These are phyloP conservation scores for Entomophthora muscae DNA, from an alignment of 371 early-diverging fungal species.

Conservation along the genomic window DNA sequence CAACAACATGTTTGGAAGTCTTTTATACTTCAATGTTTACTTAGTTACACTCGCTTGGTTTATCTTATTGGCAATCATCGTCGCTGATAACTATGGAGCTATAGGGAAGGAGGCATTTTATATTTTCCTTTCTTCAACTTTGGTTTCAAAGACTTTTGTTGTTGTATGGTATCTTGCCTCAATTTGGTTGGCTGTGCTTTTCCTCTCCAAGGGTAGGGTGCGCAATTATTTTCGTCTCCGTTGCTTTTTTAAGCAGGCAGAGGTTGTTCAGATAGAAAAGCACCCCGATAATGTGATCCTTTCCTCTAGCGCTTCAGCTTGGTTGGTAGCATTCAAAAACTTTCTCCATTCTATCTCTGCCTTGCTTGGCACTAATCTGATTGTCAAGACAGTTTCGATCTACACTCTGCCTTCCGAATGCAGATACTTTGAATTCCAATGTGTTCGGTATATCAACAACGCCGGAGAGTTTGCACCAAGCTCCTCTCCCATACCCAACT, in stretches of 20 bases:
- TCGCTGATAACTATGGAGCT: slow-evolving; percentile 46
- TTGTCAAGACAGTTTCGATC: slow-evolving; percentile 21
- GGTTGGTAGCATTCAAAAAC: slow-evolving; percentile 15
- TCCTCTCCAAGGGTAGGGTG: slow-evolving; percentile 19
- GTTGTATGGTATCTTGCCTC: slow-evolving; percentile 47
- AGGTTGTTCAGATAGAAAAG: slow-evolving; percentile 41
- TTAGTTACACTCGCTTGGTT: slow-evolving; percentile 37
- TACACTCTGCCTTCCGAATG: slow-evolving; percentile 22
- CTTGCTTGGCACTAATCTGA: slow-evolving; percentile 16
- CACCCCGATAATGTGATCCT: slow-evolving; percentile 26
- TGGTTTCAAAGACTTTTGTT: slow-evolving; percentile 37
- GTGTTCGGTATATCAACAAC: slow-evolving; percentile 40
- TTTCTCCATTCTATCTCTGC: slow-evolving; percentile 15
- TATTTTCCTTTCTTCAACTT: slow-evolving; percentile 30
- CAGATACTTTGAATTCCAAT: slow-evolving; percentile 50
- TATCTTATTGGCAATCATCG: slow-evolving; percentile 41
- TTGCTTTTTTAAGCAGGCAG: slow-evolving; percentile 23
- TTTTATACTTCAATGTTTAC: slow-evolving; percentile 28
- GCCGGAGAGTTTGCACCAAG: slow-evolving; percentile 30
- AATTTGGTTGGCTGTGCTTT: slow-evolving; percentile 35
- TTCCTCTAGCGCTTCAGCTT: slow-evolving; percentile 23
- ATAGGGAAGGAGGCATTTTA: slow-evolving; percentile 17
- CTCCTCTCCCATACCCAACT: slow-evolving; percentile 31
- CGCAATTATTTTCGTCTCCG: slow-evolving; percentile 46
- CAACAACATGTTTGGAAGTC: slow-evolving; percentile 28